Evolutionary conservation across 208 protist genomes (phyloP).

Genomic region (Novymonas esmeraldas): DNA sequence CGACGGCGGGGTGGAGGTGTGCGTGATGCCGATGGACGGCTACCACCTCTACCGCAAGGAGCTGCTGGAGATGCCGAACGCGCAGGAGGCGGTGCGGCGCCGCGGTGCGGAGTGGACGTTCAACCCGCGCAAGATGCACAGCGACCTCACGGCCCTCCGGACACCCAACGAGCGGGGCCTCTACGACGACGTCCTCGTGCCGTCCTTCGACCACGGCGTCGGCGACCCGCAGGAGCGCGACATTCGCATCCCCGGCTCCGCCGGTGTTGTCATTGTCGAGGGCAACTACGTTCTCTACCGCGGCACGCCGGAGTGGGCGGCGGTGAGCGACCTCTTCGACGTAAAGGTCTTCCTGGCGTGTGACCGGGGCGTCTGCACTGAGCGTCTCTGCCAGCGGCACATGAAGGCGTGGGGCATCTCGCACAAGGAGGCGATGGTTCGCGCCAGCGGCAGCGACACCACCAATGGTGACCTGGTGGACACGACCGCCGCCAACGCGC

Average conservation of each 20-base stretch:
- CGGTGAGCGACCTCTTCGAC: constrained; percentile 61
- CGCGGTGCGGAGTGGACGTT: constrained; percentile 88
- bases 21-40: constrained; percentile 84
- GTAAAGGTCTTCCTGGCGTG: constrained; percentile 65
- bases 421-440: constrained; percentile 51
- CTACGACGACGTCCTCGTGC: constrained; percentile 63
- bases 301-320: constrained; percentile 62
- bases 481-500: constrained; percentile 51
- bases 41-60: constrained; percentile 71
- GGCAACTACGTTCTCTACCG: constrained; percentile 81
- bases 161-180: constrained; percentile 29
- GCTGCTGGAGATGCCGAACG: constrained; percentile 59
- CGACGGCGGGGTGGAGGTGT: constrained; percentile 34
- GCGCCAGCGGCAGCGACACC: constrained; percentile 65
- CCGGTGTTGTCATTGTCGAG: constrained; percentile 69
- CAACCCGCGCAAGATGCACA: constrained; percentile 52
- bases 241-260: constrained; percentile 45
- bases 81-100: constrained; percentile 52
- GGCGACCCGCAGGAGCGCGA: constrained; percentile 62
- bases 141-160: constrained; percentile 50
- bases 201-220: constrained; percentile 76
- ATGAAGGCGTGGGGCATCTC: constrained; percentile 72
- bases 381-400: constrained; percentile 66
- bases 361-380: constrained; percentile 38
- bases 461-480: constrained; percentile 77